Percentiles rank a stretch among this genome's conserved stretches.
Conservation (phyloP, 2,329 filamentous ascomycete genomes). For the Gremmenia infestans region DNA sequence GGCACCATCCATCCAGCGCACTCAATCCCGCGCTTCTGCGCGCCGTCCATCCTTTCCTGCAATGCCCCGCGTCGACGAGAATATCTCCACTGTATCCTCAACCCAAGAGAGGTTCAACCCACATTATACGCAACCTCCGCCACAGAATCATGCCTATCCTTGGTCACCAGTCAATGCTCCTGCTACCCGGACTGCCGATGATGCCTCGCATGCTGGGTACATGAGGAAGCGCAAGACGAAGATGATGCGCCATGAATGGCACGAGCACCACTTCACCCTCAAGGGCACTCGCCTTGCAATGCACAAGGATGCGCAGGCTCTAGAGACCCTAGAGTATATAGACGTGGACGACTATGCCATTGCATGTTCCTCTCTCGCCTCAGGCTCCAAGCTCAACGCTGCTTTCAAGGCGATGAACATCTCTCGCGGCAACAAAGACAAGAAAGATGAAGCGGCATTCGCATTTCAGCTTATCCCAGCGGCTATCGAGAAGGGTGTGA, state of each 20-base stretch:
- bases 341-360: conserved; percentile 88
- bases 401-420: conserved; percentile 79
- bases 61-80: conserved; percentile 66
- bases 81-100: conserved; percentile 37
- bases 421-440: conserved; percentile 47
- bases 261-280: conserved; percentile 85
- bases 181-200: conserved; percentile 34
- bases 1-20: conserved; percentile 20
- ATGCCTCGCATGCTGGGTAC: conserved; percentile 71
- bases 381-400: conserved; percentile 71
- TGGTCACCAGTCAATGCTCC: conserved; percentile 20
- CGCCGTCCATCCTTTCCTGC: conserved; percentile 64
- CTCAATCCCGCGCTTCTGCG: conserved; percentile 43
- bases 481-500: conserved; percentile 38
- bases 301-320: conserved; percentile 58
- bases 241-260: conserved; percentile 89
- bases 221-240: conserved; percentile 93
- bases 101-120: conserved; percentile 13
- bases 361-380: conserved; percentile 72
- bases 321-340: conserved; percentile 65
- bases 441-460: conserved; percentile 60
- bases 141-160: conserved; percentile 25
- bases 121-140: conserved; percentile 13
- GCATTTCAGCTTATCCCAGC: conserved; percentile 78
- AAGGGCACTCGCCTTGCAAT: conserved; percentile 69